These are phyloP conservation scores for Trichoderma harzianum DNA, from an alignment of 2,329 filamentous ascomycete genomes.

Conservation along the genomic window DNA sequence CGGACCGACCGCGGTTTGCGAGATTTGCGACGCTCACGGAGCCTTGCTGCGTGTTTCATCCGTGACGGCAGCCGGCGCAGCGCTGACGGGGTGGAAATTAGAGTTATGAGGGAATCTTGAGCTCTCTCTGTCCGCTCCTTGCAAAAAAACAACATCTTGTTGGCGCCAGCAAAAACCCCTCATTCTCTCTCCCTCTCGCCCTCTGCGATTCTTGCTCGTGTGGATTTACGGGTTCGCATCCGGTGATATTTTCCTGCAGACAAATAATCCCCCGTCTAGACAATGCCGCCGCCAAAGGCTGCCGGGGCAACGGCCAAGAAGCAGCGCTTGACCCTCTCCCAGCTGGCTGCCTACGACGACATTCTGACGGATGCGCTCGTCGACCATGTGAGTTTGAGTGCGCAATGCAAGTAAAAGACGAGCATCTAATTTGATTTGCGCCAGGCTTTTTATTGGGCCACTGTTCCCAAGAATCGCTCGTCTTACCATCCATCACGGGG, in stretches of 20 bases:
- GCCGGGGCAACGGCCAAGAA: constrained; percentile 46
- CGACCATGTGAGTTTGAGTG: constrained; percentile 70
- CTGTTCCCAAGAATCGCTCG: constrained; percentile 87
- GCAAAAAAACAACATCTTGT: not conserved
- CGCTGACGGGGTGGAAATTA: constrained; percentile 1
- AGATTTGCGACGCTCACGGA: not conserved
- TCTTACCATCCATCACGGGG: constrained; percentile 83
- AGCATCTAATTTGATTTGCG: constrained; percentile 10
- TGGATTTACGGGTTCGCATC: not conserved
- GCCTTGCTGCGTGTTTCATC: not conserved
- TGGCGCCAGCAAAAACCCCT: not conserved
- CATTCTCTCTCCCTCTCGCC: not conserved
- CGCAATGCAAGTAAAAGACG: not conserved
- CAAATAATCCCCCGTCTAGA: not conserved
- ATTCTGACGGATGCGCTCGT: constrained; percentile 91
- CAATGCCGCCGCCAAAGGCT: constrained; percentile 39
- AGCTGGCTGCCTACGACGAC: constrained; percentile 91
- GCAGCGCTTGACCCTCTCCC: constrained; percentile 76
- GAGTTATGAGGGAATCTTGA: constrained; percentile 13
- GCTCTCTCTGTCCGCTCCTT: constrained; percentile 18
- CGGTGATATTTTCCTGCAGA: not conserved
- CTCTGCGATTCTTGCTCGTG: not conserved
- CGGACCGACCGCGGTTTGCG: not conserved
- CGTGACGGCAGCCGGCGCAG: not conserved
- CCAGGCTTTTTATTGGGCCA: constrained; percentile 94